phyloP scores from a whole-genome alignment of 352 stramenopile genomes.

The Phytophthora quininea region DNA sequence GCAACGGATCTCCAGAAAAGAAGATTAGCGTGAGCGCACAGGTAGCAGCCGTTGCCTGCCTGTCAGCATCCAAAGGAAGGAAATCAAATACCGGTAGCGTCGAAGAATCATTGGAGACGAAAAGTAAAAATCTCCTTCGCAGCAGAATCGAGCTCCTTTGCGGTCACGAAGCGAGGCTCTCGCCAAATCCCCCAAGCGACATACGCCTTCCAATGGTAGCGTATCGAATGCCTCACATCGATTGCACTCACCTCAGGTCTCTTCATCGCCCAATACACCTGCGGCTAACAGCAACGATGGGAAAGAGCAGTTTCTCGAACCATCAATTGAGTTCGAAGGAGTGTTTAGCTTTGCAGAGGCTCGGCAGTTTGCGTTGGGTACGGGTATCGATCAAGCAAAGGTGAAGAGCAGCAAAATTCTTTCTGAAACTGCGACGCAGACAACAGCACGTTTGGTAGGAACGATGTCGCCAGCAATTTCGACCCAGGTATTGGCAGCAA shows the following conservation, averaged over 20 bases:
- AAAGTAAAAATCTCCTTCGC: neutral
- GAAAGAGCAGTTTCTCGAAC: neutral
- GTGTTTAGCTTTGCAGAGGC: constrained; percentile 50
- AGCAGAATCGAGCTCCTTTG: constrained; percentile 13
- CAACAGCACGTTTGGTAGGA: constrained; percentile 16
- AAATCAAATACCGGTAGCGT: neutral
- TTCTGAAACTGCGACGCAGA: constrained; percentile 28
- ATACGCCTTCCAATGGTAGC: neutral
- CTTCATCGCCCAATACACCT: constrained; percentile 13
- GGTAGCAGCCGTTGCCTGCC: constrained; percentile 15
- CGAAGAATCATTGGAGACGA: too few species aligned
- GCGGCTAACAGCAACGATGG: neutral
- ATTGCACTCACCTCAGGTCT: constrained; percentile 13
- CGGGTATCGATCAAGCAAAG: constrained; percentile 17
- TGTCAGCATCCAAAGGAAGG: constrained; percentile 10
- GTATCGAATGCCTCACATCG: constrained; percentile 2
- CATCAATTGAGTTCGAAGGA: constrained; percentile 36
- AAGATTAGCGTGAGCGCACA: constrained; percentile 18
- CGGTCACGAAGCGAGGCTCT: constrained; percentile 15
- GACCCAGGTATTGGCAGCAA: neutral
- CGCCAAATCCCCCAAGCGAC: constrained; percentile 2
- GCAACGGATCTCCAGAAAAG: constrained; percentile 39
- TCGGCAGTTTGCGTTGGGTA: constrained; percentile 32
- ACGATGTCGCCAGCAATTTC: constrained; percentile 11
- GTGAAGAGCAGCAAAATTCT: constrained; percentile 13